Evolutionary conservation across 2,329 filamentous ascomycete species (phyloP).

Genomic region (Trichocomaceae sp.): DNA sequence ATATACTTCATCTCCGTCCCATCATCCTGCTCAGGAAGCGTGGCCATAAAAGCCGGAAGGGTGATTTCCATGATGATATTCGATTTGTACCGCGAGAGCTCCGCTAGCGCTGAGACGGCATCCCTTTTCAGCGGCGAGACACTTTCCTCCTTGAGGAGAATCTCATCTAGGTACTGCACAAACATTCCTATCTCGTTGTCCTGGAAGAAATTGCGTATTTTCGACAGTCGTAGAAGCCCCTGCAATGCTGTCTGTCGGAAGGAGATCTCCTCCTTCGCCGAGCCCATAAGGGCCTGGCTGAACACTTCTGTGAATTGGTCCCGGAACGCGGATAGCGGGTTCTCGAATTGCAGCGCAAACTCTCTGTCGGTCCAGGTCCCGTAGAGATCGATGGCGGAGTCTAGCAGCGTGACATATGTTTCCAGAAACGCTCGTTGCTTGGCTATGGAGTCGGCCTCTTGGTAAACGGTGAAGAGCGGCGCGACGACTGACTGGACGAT

Average conservation of each 20-base stretch:
- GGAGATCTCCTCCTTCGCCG: conserved; percentile 46
- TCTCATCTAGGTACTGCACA: conserved; percentile 53
- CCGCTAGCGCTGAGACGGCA: conserved; percentile 53
- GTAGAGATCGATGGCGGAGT: conserved; percentile 52
- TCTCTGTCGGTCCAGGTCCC: conserved; percentile 48
- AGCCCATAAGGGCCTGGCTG: conserved; percentile 48
- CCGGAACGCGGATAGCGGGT: conserved; percentile 43
- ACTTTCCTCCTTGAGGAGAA: conserved; percentile 54
- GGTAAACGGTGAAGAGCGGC: conserved; percentile 53
- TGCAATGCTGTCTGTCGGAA: conserved; percentile 45
- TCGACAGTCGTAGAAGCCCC: conserved; percentile 43
- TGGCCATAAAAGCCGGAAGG: conserved; percentile 60
- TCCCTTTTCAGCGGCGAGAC: conserved; percentile 52
- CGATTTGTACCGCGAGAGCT: conserved; percentile 57
- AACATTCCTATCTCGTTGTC: conserved; percentile 49
- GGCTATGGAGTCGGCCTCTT: conserved; percentile 54
- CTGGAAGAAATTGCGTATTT: conserved; percentile 42
- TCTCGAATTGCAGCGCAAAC: conserved; percentile 31
- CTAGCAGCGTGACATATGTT: conserved; percentile 52
- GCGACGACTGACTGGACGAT: conserved; percentile 53
- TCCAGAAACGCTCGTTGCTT: conserved; percentile 59
- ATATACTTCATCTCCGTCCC: conserved; percentile 43
- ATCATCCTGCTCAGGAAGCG: conserved; percentile 53
- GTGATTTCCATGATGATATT: conserved; percentile 58
- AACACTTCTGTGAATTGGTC: conserved; percentile 50